phyloP scores from a whole-genome alignment of 2,329 filamentous ascomycete species.

The Huntiella savannae region DNA sequence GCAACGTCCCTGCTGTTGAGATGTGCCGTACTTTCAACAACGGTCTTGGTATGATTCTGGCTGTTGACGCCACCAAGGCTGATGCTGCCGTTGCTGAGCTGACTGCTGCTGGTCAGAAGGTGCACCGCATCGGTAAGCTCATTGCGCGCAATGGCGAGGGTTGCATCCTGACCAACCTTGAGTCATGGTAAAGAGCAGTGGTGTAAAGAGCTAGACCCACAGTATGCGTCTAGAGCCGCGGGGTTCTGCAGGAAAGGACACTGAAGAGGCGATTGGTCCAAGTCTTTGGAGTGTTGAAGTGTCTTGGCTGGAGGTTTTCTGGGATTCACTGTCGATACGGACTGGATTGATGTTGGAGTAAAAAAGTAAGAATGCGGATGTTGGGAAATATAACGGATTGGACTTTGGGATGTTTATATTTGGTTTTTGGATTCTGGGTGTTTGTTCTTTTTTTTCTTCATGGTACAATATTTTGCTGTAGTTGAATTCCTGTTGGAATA shows the following conservation, averaged over 20 bases:
- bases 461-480: too few species aligned
- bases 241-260: neutral
- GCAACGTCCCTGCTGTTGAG: conserved; percentile 55
- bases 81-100: conserved; percentile 41
- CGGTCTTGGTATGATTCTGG: conserved; percentile 83
- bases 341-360: neutral
- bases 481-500: too few species aligned
- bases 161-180: conserved; percentile 11
- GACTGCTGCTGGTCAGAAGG: conserved; percentile 51
- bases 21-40: conserved; percentile 92
- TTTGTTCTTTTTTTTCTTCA: too few species aligned
- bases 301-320: neutral
- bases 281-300: neutral
- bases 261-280: neutral
- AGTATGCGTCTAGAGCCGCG: neutral
- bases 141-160: conserved; percentile 29
- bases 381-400: too few species aligned
- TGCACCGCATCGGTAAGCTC: conserved; percentile 58
- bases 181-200: conserved; percentile 9
- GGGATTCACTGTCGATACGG: neutral
- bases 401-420: too few species aligned
- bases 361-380: neutral
- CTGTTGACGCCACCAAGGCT: conserved; percentile 48
- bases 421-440: too few species aligned
- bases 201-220: neutral